phyloP scores from a whole-genome alignment of 805 yeast species.

The Hanseniaspora thailandica region DNA sequence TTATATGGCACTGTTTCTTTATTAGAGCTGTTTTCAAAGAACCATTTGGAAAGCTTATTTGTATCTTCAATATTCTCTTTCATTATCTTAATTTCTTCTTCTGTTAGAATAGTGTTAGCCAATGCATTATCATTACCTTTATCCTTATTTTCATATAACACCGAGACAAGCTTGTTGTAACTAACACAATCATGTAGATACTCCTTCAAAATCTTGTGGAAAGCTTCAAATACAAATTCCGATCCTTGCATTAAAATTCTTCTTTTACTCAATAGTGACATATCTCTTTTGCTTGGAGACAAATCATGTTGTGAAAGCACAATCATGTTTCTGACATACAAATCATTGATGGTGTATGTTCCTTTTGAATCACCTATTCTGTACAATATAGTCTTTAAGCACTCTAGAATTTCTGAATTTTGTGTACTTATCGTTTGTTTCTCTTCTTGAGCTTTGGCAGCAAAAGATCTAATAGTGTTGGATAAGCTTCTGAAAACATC shows the following conservation, averaged over 20 bases:
- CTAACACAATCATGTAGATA: slow-evolving; percentile 2
- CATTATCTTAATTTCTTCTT: not conserved
- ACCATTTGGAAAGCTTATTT: not conserved
- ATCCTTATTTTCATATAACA: not conserved
- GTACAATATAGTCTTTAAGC: slow-evolving; percentile 26
- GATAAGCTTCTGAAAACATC: slow-evolving; percentile 40
- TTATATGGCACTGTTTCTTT: slow-evolving; percentile 3
- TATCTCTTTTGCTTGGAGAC: slow-evolving; percentile 27
- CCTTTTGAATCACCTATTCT: slow-evolving; percentile 31
- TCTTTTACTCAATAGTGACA: slow-evolving; percentile 28
- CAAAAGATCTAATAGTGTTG: slow-evolving; percentile 36
- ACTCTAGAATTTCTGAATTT: slow-evolving; percentile 24
- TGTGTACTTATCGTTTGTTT: slow-evolving; percentile 26
- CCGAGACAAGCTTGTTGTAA: not conserved
- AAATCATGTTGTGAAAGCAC: slow-evolving; percentile 15
- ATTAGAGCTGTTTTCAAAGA: slow-evolving; percentile 1
- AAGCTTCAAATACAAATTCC: slow-evolving; percentile 23
- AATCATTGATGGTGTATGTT: slow-evolving; percentile 32
- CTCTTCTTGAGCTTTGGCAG: slow-evolving; percentile 30
- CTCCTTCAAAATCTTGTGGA: slow-evolving; percentile 5
- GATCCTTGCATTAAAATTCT: slow-evolving; percentile 27
- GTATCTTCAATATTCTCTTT: slow-evolving; percentile 1
- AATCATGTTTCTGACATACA: slow-evolving; percentile 32
- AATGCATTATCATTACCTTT: not conserved
- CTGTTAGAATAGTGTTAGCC: not conserved